These are phyloP conservation scores for Rhizomucor pusillus DNA, from an alignment of 371 early-diverging fungal genomes.

Conservation along the genomic window DNA sequence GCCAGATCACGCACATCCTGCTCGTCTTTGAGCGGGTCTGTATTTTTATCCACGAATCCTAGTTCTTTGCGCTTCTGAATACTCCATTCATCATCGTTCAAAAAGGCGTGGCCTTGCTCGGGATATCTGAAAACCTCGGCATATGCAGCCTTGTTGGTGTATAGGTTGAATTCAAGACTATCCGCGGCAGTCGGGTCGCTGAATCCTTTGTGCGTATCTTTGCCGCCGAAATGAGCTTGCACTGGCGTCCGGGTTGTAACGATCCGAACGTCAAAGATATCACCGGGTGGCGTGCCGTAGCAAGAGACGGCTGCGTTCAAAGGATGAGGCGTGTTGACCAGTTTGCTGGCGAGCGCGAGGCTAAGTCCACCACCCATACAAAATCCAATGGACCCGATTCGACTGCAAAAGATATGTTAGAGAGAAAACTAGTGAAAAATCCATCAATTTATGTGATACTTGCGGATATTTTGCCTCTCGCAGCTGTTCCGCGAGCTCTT, in stretches of 20 bases:
- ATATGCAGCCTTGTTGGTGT: slow-evolving; percentile 18
- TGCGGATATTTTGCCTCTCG: slow-evolving; percentile 29
- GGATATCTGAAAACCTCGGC: slow-evolving; percentile 38
- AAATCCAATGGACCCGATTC: slow-evolving; percentile 47
- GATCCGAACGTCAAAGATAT: slow-evolving; percentile 35
- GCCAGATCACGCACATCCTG: slow-evolving; percentile 31
- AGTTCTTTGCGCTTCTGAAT: slow-evolving; percentile 36
- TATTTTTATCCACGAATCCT: slow-evolving; percentile 32
- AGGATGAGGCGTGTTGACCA: slow-evolving; percentile 25
- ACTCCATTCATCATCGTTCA: slow-evolving; percentile 46
- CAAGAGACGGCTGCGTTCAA: slow-evolving; percentile 45
- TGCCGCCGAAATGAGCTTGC: slow-evolving; percentile 54
- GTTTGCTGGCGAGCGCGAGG: slow-evolving; percentile 41
- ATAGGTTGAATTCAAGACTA: slow-evolving; percentile 21
- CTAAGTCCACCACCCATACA: slow-evolving; percentile 57
- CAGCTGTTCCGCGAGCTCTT: slow-evolving; percentile 24
- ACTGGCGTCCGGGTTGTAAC: slow-evolving; percentile 43
- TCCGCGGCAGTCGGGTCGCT: slow-evolving; percentile 39
- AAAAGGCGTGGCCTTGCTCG: slow-evolving; percentile 52
- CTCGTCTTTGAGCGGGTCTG: slow-evolving; percentile 27
- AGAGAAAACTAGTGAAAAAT: background rate
- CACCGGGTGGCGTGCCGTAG: slow-evolving; percentile 50
- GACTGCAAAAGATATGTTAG: slow-evolving; percentile 10
- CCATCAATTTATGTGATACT: background rate
- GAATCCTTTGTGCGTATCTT: slow-evolving; percentile 43